phyloP scores from a whole-genome alignment of 176 grass and related monocot genomes.

The Musa schizocarpa region DNA sequence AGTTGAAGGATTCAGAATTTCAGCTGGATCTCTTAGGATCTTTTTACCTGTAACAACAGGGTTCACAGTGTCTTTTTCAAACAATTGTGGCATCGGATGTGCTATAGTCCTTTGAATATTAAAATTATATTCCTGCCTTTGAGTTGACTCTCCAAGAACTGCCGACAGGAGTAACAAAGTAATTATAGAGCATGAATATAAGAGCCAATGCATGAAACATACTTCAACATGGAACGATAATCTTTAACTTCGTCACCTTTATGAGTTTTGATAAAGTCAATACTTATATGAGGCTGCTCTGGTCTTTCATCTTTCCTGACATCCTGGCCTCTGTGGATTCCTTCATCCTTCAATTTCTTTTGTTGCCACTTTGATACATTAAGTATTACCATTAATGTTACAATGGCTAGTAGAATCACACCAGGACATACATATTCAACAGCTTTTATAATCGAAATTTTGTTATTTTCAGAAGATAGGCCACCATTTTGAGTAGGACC shows the following conservation, averaged over 20 bases:
- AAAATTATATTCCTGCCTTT: slow-evolving; percentile 8
- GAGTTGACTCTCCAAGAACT: slow-evolving; percentile 3
- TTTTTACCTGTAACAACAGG: neutral
- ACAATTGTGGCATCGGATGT: slow-evolving; percentile 2
- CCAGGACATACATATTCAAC: slow-evolving; percentile 27
- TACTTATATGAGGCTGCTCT: slow-evolving; percentile 3
- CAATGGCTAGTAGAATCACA: slow-evolving; percentile 21
- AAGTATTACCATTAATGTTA: slow-evolving; percentile 7
- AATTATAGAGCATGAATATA: neutral
- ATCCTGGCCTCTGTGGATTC: neutral
- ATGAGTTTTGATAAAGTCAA: slow-evolving; percentile 2
- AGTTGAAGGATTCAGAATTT: neutral
- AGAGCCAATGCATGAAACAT: neutral
- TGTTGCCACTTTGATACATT: slow-evolving; percentile 14
- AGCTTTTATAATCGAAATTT: slow-evolving; percentile 24
- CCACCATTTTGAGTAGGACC: neutral
- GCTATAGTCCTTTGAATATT: neutral
- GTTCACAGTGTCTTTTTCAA: neutral
- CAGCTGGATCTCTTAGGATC: neutral
- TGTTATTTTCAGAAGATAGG: slow-evolving; percentile 1
- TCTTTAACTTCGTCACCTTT: slow-evolving; percentile 13
- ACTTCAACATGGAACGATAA: neutral
- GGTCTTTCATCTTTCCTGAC: neutral
- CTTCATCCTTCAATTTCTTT: neutral
- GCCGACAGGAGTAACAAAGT: slow-evolving; percentile 9